Conservation (phyloP, 129 eudicot genomes). For the Ambrosia trifida region DNA sequence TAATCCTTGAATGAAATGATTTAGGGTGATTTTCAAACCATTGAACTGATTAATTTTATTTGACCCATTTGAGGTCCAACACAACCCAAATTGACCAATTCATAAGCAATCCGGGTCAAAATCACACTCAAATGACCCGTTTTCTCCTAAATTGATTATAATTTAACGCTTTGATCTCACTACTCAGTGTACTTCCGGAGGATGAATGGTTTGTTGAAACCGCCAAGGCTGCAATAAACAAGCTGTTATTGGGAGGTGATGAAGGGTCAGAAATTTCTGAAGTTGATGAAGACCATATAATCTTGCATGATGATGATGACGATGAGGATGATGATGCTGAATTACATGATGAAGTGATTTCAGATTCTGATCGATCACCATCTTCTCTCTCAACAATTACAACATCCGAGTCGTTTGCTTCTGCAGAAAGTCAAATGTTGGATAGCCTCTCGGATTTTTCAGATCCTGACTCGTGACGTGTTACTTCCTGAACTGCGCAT, state of each 20-base stretch:
- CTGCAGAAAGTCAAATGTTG: slow-evolving; percentile 79
- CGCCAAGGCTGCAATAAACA: slow-evolving; percentile 87
- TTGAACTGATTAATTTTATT: not conserved
- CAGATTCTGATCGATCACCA: slow-evolving; percentile 81
- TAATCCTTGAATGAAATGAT: not conserved
- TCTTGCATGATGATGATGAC: slow-evolving; percentile 54
- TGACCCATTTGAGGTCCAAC: slow-evolving; percentile 1
- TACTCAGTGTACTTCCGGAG: slow-evolving; percentile 71
- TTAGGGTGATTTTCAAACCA: not conserved
- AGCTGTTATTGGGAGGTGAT: slow-evolving; percentile 73
- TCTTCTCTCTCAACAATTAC: slow-evolving; percentile 80
- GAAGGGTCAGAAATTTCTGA: slow-evolving; percentile 81
- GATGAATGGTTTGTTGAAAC: slow-evolving; percentile 98
- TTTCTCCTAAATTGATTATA: not conserved
- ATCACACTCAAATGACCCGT: not conserved
- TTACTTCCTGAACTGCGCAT: not conserved
- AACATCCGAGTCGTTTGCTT: slow-evolving; percentile 78
- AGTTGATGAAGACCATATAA: slow-evolving; percentile 71
- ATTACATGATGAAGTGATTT: slow-evolving; percentile 47
- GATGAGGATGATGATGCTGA: slow-evolving; percentile 30
- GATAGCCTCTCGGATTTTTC: slow-evolving; percentile 66
- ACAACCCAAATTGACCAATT: not conserved
- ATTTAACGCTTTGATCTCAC: not conserved
- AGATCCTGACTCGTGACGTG: slow-evolving; percentile 61
- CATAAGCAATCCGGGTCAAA: not conserved